Conservation (phyloP, 1,284 basidiomycete species). For the Microbotryum violaceum region DNA sequence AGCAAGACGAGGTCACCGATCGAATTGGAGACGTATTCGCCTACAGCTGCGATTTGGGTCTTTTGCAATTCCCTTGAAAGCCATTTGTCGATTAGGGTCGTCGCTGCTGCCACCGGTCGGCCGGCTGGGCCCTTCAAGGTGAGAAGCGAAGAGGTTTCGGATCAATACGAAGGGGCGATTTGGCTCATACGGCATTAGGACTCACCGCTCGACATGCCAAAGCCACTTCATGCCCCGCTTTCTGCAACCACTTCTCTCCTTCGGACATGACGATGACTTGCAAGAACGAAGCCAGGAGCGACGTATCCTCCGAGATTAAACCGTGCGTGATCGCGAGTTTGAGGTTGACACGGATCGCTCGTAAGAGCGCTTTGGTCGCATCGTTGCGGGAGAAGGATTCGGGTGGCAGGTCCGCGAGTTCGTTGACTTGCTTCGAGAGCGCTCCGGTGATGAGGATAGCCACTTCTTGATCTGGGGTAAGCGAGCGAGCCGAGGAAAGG, state of each 20-base stretch:
- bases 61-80: slow-evolving; percentile 30
- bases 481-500: too few relatives aligned
- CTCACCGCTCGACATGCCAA: slow-evolving; percentile 25
- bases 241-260: slow-evolving; percentile 30
- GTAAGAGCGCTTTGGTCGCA: slow-evolving; percentile 17
- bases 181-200: not conserved
- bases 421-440: slow-evolving; percentile 31
- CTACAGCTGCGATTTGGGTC: slow-evolving; percentile 28
- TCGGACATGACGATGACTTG: slow-evolving; percentile 36
- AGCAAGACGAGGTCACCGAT: slow-evolving; percentile 31
- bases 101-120: slow-evolving; percentile 26
- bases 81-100: slow-evolving; percentile 26
- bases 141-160: too few relatives aligned
- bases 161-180: too few relatives aligned
- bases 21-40: slow-evolving; percentile 33
- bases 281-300: slow-evolving; percentile 32
- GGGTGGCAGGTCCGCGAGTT: slow-evolving; percentile 31
- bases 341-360: slow-evolving; percentile 32
- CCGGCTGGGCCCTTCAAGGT: slow-evolving; percentile 11
- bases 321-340: slow-evolving; percentile 33
- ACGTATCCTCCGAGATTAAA: slow-evolving; percentile 26
- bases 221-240: slow-evolving; percentile 28
- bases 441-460: slow-evolving; percentile 32
- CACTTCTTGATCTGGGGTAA: slow-evolving; percentile 26
- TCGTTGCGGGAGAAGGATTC: slow-evolving; percentile 2